phyloP scores from a whole-genome alignment of 2,329 filamentous ascomycete species.

The Hypoxylon sp. region DNA sequence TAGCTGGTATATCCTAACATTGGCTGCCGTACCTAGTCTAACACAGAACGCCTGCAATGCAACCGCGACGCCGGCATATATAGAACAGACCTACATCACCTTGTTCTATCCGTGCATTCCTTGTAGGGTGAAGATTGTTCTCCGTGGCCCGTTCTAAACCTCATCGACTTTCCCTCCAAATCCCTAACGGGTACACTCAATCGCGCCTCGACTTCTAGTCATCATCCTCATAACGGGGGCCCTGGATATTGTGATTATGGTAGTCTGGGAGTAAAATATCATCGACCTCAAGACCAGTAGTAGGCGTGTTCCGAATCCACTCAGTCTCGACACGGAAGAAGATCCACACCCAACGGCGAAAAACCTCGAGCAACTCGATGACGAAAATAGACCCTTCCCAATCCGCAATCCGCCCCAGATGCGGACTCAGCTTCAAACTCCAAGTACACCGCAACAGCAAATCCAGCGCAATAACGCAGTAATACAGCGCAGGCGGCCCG shows the following conservation, averaged over 20 bases:
- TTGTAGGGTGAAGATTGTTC: neutral
- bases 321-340: constrained; percentile 97
- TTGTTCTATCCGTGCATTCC: constrained; percentile 9
- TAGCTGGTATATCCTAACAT: constrained; percentile 20
- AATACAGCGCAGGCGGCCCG: constrained; percentile 81
- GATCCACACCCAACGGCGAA: constrained; percentile 95
- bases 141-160: constrained; percentile 1
- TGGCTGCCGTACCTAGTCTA: constrained; percentile 31
- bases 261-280: constrained; percentile 81
- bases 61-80: constrained; percentile 37
- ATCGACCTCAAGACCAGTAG: constrained; percentile 72
- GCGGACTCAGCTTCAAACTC: constrained; percentile 87
- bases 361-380: constrained; percentile 88
- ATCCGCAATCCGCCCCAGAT: constrained; percentile 86
- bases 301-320: constrained; percentile 75
- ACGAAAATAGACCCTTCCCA: constrained; percentile 91
- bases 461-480: constrained; percentile 83
- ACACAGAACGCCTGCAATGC: constrained; percentile 45
- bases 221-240: constrained; percentile 70
- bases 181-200: neutral
- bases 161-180: neutral
- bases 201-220: constrained; percentile 51
- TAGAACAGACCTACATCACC: constrained; percentile 11
- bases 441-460: constrained; percentile 89
- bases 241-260: constrained; percentile 60